A percentile compares a stretch with the other conserved stretches of the same genome.
Conservation (phyloP, 208 protist genomes). For the Entamoeba invadens region DNA sequence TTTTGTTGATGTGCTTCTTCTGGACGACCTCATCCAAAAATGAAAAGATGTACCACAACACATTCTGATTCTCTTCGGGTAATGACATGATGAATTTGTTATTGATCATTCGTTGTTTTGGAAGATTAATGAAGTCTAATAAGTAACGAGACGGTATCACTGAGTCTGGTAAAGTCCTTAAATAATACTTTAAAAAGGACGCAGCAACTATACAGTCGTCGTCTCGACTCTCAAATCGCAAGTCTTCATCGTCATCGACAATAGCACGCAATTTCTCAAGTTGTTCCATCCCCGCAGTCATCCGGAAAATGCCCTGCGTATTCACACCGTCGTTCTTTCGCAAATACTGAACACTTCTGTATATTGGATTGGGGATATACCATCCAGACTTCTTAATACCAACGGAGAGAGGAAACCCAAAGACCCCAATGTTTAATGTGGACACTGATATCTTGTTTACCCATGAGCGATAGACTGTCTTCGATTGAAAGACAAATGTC, state of each 20-base stretch:
- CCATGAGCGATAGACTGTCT: not conserved
- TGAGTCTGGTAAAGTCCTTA: not conserved
- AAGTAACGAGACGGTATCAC: not conserved
- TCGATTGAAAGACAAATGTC: no score
- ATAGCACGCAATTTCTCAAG: not conserved
- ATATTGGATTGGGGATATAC: not conserved
- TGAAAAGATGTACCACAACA: not conserved
- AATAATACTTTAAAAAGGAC: not conserved
- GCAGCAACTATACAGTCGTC: not conserved
- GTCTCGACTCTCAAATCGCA: not conserved
- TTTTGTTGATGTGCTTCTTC: not conserved
- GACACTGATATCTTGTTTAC: not conserved
- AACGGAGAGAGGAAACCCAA: not conserved
- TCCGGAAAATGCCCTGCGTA: not conserved
- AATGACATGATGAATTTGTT: not conserved
- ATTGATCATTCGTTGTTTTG: not conserved
- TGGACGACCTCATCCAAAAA: not conserved
- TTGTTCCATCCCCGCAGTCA: not conserved
- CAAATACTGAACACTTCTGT: not conserved
- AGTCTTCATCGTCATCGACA: not conserved
- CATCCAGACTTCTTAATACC: not conserved
- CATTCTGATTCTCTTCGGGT: not conserved
- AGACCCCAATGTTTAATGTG: not conserved
- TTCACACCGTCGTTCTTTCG: not conserved
- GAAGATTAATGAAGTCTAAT: not conserved